Base-by-base conservation (phyloP, 2,329 filamentous ascomycete species). In the Phyllosticta citriasiana region DNA sequence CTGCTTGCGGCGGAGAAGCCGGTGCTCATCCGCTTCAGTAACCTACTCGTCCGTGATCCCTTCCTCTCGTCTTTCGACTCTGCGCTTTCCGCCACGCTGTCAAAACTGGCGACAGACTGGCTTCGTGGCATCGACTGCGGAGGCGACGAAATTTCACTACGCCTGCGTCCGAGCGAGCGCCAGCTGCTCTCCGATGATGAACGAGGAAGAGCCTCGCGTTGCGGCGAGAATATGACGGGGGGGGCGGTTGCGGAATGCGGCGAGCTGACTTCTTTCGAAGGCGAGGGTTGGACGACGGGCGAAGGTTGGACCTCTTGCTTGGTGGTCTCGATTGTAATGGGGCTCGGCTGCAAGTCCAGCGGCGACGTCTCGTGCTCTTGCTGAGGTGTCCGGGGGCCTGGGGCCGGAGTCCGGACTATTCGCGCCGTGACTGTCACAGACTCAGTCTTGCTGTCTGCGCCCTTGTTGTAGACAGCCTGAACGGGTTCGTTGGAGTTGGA, bases 381-480 rank as follows among this genome's bases (percentile, higher is more conserved):
- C 10, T 72, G 19, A 70, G 72, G 71, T 72, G 72, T 2, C 66
- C 66, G 40, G 73, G 61, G n/a, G 67, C 66, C 19, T 70, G 70
- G 27, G 61, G 68, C 69, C 63, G 66, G 68, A 24, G 65, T 66
- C 55, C 90, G 85, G 47, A 96, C 78, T 64, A 96, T 96, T 57
- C 87, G 85, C 56, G 92, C 89, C 19, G 88, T 94, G 10, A 96
- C 91, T 54, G 91, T 92, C n/a, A 96, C 84, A 0, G 90, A 92
- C 68, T 92, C 89, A 4, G 86, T 82, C 63, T 76, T 76, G 54
- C 72, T 72, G 16, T 66, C 62, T 76, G 73, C 22, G 77, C 69
- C 22, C 53, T 60, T 60, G 54, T 70, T 77, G 68, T 77, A 78
- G 19, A 73, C 69, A 5, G 76, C 70, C 47, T 68, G 64, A 26